Conservation (phyloP, 2,329 filamentous ascomycete species). For the Curvularia hawaiiensis region DNA sequence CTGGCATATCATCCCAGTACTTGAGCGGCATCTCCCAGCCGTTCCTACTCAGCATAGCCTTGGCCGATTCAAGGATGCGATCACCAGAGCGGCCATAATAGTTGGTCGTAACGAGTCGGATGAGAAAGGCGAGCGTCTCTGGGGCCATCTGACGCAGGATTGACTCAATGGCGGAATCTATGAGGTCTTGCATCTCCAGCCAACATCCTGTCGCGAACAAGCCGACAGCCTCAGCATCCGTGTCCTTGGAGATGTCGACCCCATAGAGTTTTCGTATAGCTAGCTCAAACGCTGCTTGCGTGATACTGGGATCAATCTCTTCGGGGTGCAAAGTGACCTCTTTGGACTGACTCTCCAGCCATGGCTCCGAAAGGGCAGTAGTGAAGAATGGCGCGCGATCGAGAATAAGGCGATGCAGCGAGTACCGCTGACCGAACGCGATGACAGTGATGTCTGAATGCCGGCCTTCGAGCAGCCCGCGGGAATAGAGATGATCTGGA, state of each 20-base stretch:
- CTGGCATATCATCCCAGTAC: slow-evolving; percentile 63
- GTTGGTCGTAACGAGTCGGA: slow-evolving; percentile 60
- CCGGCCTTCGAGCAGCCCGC: slow-evolving; percentile 57
- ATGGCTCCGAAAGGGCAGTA: slow-evolving; percentile 60
- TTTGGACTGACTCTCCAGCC: slow-evolving; percentile 59
- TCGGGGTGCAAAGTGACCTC: slow-evolving; percentile 60
- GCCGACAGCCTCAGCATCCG: slow-evolving; percentile 59
- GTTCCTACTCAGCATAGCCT: slow-evolving; percentile 62
- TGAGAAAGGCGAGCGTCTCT: slow-evolving; percentile 54
- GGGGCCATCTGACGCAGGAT: slow-evolving; percentile 62
- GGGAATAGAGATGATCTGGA: slow-evolving; percentile 58
- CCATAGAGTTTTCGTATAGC: slow-evolving; percentile 62
- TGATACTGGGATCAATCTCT: slow-evolving; percentile 60
- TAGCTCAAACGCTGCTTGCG: slow-evolving; percentile 59
- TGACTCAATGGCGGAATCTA: slow-evolving; percentile 59
- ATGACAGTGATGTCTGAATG: slow-evolving; percentile 61
- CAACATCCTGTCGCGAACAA: slow-evolving; percentile 63
- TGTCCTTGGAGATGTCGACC: slow-evolving; percentile 54
- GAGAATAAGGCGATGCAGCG: slow-evolving; percentile 60
- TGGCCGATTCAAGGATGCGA: slow-evolving; percentile 61
- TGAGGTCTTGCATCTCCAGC: slow-evolving; percentile 63
- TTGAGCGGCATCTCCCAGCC: slow-evolving; percentile 61
- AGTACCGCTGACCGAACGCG: slow-evolving; percentile 59
- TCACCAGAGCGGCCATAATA: slow-evolving; percentile 63
- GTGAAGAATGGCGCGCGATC: slow-evolving; percentile 63